A percentile compares a stretch with the other conserved stretches of the same genome.
Conservation (phyloP, 768 basidiomycete genomes). For the Lentinula boryana region DNA sequence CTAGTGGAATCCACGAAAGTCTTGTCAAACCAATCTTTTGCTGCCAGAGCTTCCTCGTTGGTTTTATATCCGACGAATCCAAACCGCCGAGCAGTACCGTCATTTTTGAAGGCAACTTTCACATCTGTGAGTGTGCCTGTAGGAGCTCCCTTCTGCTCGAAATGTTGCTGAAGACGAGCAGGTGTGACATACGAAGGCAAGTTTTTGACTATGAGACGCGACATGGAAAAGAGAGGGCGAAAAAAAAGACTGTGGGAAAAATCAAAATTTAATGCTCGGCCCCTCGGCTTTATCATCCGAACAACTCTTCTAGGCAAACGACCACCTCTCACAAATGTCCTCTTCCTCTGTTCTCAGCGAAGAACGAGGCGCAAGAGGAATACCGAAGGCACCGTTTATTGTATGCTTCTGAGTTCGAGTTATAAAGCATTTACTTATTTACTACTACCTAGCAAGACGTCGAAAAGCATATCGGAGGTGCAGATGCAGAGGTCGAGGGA, state of each 20-base stretch:
- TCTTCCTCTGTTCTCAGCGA: neutral
- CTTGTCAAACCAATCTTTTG: slow-evolving; percentile 78
- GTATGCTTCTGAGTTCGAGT: slow-evolving; percentile 36
- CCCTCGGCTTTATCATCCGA: neutral
- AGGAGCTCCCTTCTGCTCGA: slow-evolving; percentile 55
- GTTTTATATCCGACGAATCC: slow-evolving; percentile 92
- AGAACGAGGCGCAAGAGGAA: slow-evolving; percentile 61
- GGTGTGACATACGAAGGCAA: slow-evolving; percentile 66
- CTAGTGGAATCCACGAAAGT: slow-evolving; percentile 79
- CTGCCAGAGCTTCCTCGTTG: slow-evolving; percentile 64
- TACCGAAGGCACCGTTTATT: slow-evolving; percentile 93
- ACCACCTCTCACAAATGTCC: neutral
- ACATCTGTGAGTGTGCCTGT: slow-evolving; percentile 78
- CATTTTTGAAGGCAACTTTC: slow-evolving; percentile 68
- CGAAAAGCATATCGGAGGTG: slow-evolving; percentile 76
- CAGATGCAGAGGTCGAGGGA: slow-evolving; percentile 71
- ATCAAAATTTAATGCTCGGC: neutral
- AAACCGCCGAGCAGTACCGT: slow-evolving; percentile 81
- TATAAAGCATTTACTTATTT: slow-evolving; percentile 6
- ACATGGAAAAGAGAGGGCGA: slow-evolving; percentile 39
- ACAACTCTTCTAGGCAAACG: neutral
- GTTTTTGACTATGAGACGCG: slow-evolving; percentile 80
- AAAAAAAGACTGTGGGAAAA: neutral
- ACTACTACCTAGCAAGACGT: slow-evolving; percentile 65
- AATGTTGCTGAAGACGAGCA: slow-evolving; percentile 59